Evolutionary conservation across 1,284 basidiomycete genomes (phyloP).

Genomic region (Pterulicium gracile): DNA sequence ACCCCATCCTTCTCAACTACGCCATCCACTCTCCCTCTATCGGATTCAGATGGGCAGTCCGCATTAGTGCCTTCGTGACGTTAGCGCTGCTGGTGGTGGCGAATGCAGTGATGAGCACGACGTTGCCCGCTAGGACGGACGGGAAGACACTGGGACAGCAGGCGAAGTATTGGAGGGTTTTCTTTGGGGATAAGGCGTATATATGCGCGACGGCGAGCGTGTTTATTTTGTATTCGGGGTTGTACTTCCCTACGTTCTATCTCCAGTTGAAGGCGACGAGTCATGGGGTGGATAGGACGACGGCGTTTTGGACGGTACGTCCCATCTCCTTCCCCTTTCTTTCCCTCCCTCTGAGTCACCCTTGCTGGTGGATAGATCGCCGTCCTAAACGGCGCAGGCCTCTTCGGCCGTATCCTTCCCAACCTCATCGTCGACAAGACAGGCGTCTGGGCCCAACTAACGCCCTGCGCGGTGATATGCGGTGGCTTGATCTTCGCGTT

Average conservation of each 20-base stretch:
- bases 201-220: not conserved
- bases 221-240: conserved; percentile 3
- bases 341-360: no score
- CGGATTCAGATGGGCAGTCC: conserved; percentile 18
- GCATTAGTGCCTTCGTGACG: conserved; percentile 4
- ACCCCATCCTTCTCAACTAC: not conserved
- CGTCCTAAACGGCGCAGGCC: conserved; percentile 7
- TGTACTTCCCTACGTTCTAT: conserved; percentile 5
- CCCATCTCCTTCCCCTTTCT: no score
- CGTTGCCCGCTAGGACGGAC: conserved; percentile 5
- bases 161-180: conserved; percentile 3
- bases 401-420: conserved; percentile 12
- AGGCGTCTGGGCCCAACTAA: conserved; percentile 8
- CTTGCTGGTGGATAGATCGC: not conserved
- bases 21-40: conserved; percentile 12
- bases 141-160: not conserved
- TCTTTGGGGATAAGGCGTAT: conserved; percentile 4
- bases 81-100: conserved; percentile 10
- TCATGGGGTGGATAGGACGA: not conserved
- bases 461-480: conserved; percentile 4
- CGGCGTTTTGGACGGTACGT: not conserved
- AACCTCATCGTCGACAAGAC: conserved; percentile 7
- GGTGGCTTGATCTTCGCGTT: not conserved
- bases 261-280: conserved; percentile 5
- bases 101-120: conserved; percentile 12